A percentile compares a stretch with the other conserved stretches of the same genome.
Evolutionary conservation across 805 yeast species (phyloP).

Genomic region (Suhomyces faveliae): DNA sequence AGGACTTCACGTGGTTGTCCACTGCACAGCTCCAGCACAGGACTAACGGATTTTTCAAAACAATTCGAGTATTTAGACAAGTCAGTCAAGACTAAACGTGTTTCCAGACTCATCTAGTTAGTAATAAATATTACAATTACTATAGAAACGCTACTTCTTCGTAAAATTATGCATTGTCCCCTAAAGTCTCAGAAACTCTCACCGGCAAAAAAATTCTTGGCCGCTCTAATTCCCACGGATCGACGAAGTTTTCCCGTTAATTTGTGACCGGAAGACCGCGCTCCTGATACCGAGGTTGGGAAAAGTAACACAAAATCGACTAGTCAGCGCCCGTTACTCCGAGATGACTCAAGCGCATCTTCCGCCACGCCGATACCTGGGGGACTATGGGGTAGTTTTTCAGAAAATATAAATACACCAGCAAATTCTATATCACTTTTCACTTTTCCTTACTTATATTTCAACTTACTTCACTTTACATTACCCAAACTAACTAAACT

Average conservation of each 20-base stretch:
- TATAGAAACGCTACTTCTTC: background rate
- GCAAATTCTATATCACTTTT: background rate
- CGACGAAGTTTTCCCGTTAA: background rate
- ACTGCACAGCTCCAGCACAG: too few species aligned
- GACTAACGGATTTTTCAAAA: too few species aligned
- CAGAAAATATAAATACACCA: background rate
- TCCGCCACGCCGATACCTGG: slow-evolving; percentile 1
- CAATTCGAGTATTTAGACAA: too few species aligned
- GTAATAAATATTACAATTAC: background rate
- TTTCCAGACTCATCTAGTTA: background rate
- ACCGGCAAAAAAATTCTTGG: background rate
- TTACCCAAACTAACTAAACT: background rate
- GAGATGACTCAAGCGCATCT: slow-evolving; percentile 10
- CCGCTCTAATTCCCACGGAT: background rate
- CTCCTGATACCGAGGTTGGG: background rate
- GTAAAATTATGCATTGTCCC: background rate
- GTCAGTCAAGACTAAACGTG: too few species aligned
- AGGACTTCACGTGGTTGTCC: too few species aligned
- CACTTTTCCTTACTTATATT: background rate
- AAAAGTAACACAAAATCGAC: background rate
- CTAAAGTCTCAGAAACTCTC: background rate
- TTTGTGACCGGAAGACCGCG: background rate
- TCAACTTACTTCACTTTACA: background rate
- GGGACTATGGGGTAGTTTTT: slow-evolving; percentile 1
- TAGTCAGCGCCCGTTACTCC: slow-evolving; percentile 8